Evolutionary conservation across 148 eudicot species (phyloP), one percentile per base, ranked within the genome.

Genomic region (Amaranthus palmeri): DNA sequence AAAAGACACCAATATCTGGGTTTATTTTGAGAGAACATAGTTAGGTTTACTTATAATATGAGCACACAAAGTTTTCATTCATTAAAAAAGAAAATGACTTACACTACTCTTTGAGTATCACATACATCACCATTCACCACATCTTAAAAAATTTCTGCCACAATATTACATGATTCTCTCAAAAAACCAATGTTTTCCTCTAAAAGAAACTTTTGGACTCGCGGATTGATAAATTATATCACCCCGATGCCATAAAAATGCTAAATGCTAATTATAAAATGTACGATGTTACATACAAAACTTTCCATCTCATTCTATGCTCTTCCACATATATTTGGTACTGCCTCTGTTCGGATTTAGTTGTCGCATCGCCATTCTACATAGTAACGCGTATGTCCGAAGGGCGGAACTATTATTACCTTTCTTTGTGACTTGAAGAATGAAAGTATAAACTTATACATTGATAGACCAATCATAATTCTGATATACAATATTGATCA

Each of bases 381-480:
- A n/a, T 15, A 45, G 52, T 15, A 60, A 42, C 67, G 17, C 45
- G 13, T 43, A 64, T 46, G 15, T 65, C 41, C 6, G 36, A 13
- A 61, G 14, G 15, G 65, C 10, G 36, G 48, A 40, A 8, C 13
- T 61, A 64, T 8, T 57, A 4, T 67, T 64, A 10, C 58, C 4
- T 58, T 54, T 61, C 46, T 56, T 58, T 57, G 50, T 61, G 8
- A 54, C 69, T 54, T 44, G 1, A 52, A 44, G 25, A 41, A 41
- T 42, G 36, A 54, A 54, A 50, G 47, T 25, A 64, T 50, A 5
- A 18, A 46, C 36, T 76, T 74, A 89, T 15, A 77, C 82, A 68
- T 93, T 88, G 48, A 85, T 63, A 43, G 97, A 91, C 97, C 96
- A 93, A 69, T 93, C 91, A 69, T 82, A 91, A 58, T 82, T 81